Base-by-base conservation (phyloP, 192 early-diverging fungal genomes). In the Umbelopsis sp. region DNA sequence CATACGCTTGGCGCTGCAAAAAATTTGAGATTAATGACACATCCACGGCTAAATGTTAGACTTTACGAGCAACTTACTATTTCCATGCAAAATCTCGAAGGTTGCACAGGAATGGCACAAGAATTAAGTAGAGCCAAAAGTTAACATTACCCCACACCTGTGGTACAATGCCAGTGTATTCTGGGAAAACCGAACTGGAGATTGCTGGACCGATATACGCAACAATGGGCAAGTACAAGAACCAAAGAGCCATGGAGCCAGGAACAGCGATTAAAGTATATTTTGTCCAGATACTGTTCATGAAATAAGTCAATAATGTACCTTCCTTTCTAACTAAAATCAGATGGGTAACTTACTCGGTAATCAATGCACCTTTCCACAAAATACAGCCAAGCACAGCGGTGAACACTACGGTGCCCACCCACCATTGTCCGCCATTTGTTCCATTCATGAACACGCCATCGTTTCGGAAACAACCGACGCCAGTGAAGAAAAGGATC, bases 81-180 rank as follows among this genome's bases (percentile, higher is more conserved):
- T 98, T 99, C 92, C 91, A 99, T 12, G 86, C 80, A 73, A 88
- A 98, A 81, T 99, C 98, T 67, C 95, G 85, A 23, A 96, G 67
- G 75, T 93, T 90, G 74, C 91, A 91, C 68, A 93, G 65, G 25
- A 94, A 73, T 0, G 98, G 95, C n/a, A 99, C 76, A 7, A 98
- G 58, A 35, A 96, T 80, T 58, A 97, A 87, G 0, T 86, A 86
- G 33, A 96, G 82, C 95, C 96, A 99, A 82, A 98, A 98, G 23
- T 82, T 77, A 7, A 88, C 78, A 49, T 88, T 91, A 23, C 85
- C 80, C 67, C 87, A 92, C 11, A 91, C 67, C 47, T 85, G 85
- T 18, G 81, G 81, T 4, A 91, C 78, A 50, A 94, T 89, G 22
- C 93, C 91, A 37, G 84, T 78, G 70, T 93, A 94, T 78, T 93